Evolutionary conservation across 345 rosid genomes (phyloP).

Genomic region (Eucalyptus coolabah): DNA sequence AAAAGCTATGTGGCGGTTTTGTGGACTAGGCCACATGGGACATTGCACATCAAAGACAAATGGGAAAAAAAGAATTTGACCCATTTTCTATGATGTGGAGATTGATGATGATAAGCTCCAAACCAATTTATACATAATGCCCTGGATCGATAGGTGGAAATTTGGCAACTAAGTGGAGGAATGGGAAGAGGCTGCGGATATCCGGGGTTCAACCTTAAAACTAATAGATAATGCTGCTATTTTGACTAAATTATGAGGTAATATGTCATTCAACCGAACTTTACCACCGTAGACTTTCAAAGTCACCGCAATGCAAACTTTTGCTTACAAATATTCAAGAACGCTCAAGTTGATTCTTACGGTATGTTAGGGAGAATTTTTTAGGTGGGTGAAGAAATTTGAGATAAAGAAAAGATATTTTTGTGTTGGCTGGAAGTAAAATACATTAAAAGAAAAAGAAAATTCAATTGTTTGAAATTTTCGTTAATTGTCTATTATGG

Average conservation of each 20-base stretch:
- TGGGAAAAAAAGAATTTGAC: neutral
- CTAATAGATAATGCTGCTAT: neutral
- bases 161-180: neutral
- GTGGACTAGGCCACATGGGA: neutral
- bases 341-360: neutral
- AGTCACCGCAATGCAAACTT: neutral
- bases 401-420: neutral
- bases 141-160: neutral
- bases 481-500: neutral
- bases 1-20: neutral
- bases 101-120: neutral
- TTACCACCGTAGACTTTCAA: neutral
- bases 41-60: neutral
- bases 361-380: neutral
- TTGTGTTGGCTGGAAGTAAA: too few species aligned
- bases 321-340: neutral
- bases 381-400: neutral
- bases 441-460: too few species aligned
- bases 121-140: neutral
- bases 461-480: too few species aligned
- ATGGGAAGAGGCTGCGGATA: neutral
- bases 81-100: neutral
- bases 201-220: neutral
- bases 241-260: neutral
- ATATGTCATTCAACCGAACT: neutral